Evolutionary conservation across 148 eudicot genomes (phyloP), one percentile per base, ranked within the genome.

Genomic region (Rhododendron williamsianum): DNA sequence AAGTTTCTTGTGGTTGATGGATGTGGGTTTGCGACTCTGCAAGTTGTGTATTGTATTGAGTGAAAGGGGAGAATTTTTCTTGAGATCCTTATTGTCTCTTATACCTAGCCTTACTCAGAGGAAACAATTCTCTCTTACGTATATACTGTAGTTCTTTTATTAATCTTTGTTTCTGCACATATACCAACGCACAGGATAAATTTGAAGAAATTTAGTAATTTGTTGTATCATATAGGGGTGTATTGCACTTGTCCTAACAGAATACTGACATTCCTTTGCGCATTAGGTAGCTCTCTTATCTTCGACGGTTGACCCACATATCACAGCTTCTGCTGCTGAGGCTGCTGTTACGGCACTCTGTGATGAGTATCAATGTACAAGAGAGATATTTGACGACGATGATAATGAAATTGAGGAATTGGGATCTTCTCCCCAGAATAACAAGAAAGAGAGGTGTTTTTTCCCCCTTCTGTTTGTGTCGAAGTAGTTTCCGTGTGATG

Each of bases 291-390:
- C 95, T 90, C 90, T 87, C 63, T 89, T 97, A 82, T 92, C 98
- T 81, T 85, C 92, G 46, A 90, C 92, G 90, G 94, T 94, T 90
- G 93, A 90, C 52, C 96, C 98, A 77, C 89, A 87, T 88, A 84
- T 95, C 81, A 88, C 92, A 72, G 93, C 95, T 81, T 89, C 96
- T 86, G 98, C 98, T 78, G 94, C 95, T 65, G 92, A 92, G 72
- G 98, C 98, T 87, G 98, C 95, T 73, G 90, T 97, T 83, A 83
- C 92, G 23, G 94, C 92, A 67, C 94, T 97, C 58, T 97, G 95
- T 86, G 91, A 91, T 43, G 99, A 94, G 80, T 92, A 92, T 78
- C 94, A 93, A 72, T 89, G 94, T 86, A 86, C 96, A 65, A 91
- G 89, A 85, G 96, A 94, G 25, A 86, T 95, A 65, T 95, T 95